phyloP scores from a whole-genome alignment of 768 basidiomycete species.

The Mycena filopes region DNA sequence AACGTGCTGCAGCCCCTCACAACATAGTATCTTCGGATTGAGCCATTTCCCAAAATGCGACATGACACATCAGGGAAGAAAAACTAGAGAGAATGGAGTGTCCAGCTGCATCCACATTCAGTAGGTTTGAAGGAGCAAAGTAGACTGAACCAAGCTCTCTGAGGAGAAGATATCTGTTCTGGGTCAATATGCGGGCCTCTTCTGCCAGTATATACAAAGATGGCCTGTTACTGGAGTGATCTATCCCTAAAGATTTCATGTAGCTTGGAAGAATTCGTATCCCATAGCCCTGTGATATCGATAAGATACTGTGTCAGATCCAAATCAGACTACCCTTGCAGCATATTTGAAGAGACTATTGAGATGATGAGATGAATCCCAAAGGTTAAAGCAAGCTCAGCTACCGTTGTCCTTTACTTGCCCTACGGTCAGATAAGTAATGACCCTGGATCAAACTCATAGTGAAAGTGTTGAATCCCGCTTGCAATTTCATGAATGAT shows the following conservation, averaged over 20 bases:
- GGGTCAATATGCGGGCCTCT: neutral
- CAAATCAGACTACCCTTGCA: neutral
- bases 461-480: constrained; percentile 19
- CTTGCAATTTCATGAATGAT: neutral
- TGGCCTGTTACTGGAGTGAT: neutral
- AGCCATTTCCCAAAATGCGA: constrained; percentile 3
- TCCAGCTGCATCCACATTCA: neutral
- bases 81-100: neutral
- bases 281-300: neutral
- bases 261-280: constrained; percentile 11
- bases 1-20: neutral
- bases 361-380: no score
- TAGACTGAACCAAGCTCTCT: neutral
- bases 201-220: neutral
- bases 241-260: neutral
- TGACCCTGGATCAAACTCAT: constrained; percentile 24
- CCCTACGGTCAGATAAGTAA: constrained; percentile 15
- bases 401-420: constrained; percentile 8
- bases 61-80: constrained; percentile 5
- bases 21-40: neutral
- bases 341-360: constrained; percentile 22
- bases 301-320: neutral
- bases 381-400: no score
- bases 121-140: neutral
- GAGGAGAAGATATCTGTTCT: neutral